Base-by-base conservation (phyloP, 768 basidiomycete species). In the Russula sp. region DNA sequence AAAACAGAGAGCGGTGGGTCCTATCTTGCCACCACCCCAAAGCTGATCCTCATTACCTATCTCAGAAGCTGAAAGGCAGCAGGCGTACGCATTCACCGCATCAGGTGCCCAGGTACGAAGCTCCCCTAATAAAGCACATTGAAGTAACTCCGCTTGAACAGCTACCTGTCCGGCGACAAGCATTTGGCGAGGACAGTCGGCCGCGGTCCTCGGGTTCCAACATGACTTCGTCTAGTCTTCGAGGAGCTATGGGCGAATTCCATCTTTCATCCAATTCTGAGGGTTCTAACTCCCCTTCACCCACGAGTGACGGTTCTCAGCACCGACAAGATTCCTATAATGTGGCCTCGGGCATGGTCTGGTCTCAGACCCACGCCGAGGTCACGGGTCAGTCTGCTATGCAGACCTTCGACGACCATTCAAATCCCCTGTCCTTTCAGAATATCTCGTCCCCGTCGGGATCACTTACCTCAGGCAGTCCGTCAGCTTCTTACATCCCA, bases 241-340 rank as follows among this genome's bases (percentile, higher is more conserved):
- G 81, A 32, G 85, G 84, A 61, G 86, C 87, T 31, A 82, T 89
- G 73, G 84, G 83, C 55, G 84, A 85, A 55, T 63, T 77, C 32
- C 74, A 77, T 72, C 70, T 78, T 44, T 75, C 75, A 14, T 74
- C 75, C 9, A 76, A 74, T 34, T 64, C 69, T 68, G 34, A 63
- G 70, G 55, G 75, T 70, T 66, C 70, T 63, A 64, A 68, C 61
- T 68, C 74, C 61, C 62, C 73, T 57, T 65, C 74, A 67, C 42
- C 65, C 53, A 47, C 67, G 52, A 57, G 67, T 64, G 55, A 66
- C 62, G 55, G 44, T 60, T 70, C 53, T 72, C 70, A 51, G 62
- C 73, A 54, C 14, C 71, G 70, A 20, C 70, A 70, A 20, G 66
- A 72, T 6, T n/a, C 70, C 1, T 68, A 66, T 35, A 59, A 63